Evolutionary conservation across 805 yeast genomes (phyloP).

Genomic region (Isabelozyma gotoi): DNA sequence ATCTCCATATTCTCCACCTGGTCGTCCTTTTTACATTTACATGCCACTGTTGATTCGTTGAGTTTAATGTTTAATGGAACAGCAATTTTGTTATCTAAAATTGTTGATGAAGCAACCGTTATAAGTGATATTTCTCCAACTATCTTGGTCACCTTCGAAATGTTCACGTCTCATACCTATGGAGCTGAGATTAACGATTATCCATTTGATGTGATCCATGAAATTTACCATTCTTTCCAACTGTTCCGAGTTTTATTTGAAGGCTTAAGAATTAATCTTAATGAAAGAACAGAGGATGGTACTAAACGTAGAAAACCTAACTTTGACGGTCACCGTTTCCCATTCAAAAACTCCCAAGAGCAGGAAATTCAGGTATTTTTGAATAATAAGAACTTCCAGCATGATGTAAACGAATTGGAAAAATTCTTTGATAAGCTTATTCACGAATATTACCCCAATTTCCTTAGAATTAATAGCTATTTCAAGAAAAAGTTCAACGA

Average conservation of each 20-base stretch:
- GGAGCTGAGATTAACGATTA: conserved; percentile 34
- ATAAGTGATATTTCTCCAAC: conserved; percentile 19
- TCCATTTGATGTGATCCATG: conserved; percentile 25
- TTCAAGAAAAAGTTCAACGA: conserved; percentile 16
- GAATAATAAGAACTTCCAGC: background rate
- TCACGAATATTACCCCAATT: conserved; percentile 23
- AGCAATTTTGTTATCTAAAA: conserved; percentile 25
- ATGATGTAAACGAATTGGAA: conserved; percentile 21
- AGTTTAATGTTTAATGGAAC: conserved; percentile 35
- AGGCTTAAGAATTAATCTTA: background rate
- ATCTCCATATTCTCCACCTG: conserved; percentile 37
- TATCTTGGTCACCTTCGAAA: conserved; percentile 14
- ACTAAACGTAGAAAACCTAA: background rate
- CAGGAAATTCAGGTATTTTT: background rate
- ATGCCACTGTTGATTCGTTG: conserved; percentile 31
- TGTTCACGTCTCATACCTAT: conserved; percentile 19
- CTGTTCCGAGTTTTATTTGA: conserved; percentile 21
- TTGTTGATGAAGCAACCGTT: conserved; percentile 18
- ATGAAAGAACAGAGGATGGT: background rate
- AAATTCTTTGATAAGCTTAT: conserved; percentile 26
- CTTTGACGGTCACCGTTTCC: background rate
- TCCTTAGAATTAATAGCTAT: conserved; percentile 22
- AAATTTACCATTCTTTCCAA: conserved; percentile 21
- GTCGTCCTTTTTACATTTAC: conserved; percentile 31
- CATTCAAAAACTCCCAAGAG: background rate